phyloP scores from a whole-genome alignment of 2,329 filamentous ascomycete species.

The Penicillium sp. region DNA sequence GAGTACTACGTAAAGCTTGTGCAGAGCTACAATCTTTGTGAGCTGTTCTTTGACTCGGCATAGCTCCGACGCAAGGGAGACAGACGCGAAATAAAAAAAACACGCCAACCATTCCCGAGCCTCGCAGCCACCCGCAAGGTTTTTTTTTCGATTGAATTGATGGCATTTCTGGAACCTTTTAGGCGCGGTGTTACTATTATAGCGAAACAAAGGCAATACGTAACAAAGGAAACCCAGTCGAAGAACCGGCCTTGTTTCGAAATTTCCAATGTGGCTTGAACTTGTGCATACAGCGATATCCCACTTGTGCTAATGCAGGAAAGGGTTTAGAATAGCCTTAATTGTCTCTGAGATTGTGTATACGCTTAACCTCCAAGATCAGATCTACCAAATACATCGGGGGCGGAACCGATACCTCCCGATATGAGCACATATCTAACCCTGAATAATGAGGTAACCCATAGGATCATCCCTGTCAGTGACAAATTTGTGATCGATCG shows the following conservation, averaged over 20 bases:
- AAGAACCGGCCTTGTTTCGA: neutral
- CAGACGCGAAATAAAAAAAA: conserved; percentile 6
- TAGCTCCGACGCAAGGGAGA: conserved; percentile 28
- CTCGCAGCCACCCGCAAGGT: conserved; percentile 18
- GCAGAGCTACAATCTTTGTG: conserved; percentile 4
- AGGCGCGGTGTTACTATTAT: neutral
- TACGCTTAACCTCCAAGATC: neutral
- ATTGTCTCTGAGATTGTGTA: neutral
- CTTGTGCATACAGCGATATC: neutral
- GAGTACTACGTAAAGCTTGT: neutral
- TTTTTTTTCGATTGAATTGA: neutral
- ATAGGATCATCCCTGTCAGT: conserved; percentile 24
- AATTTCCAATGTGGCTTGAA: neutral
- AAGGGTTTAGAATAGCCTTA: neutral
- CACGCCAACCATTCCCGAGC: conserved; percentile 13
- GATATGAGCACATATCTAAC: conserved; percentile 8
- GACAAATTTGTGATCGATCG: conserved; percentile 20
- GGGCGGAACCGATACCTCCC: neutral
- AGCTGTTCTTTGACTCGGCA: conserved; percentile 15
- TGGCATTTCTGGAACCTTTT: neutral
- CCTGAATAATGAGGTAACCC: neutral
- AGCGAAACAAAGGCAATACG: neutral
- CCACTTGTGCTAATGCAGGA: neutral
- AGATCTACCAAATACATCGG: neutral
- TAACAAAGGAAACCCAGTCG: neutral